These are phyloP conservation scores for Viola pubescens DNA, from an alignment of 441 rosid genomes.

Conservation along the genomic window DNA sequence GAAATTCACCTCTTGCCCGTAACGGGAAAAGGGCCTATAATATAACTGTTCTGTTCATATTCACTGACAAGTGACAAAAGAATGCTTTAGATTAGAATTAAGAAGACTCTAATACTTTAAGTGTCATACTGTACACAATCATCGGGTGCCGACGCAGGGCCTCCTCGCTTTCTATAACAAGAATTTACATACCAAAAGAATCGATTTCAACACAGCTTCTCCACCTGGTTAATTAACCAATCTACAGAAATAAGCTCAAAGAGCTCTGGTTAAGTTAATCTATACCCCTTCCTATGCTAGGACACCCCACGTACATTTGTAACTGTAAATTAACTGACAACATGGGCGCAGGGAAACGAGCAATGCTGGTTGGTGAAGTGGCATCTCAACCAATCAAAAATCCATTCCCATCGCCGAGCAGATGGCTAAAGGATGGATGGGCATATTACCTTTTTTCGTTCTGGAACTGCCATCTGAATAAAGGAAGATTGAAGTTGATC, in stretches of 20 bases:
- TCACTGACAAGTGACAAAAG: too few relatives aligned
- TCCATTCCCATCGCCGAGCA: slow-evolving; percentile 7
- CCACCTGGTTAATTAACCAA: slow-evolving; percentile 31
- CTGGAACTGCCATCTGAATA: slow-evolving; percentile 17
- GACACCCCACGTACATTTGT: slow-evolving; percentile 2
- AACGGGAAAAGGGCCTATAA: too few relatives aligned
- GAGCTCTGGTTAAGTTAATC: slow-evolving; percentile 18
- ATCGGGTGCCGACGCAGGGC: slow-evolving; percentile 14
- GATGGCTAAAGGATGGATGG: background rate
- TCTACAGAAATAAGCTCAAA: slow-evolving; percentile 20
- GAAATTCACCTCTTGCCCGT: too few relatives aligned
- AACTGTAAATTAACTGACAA: slow-evolving; percentile 16
- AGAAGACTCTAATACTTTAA: slow-evolving; percentile 13
- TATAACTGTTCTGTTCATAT: too few relatives aligned
- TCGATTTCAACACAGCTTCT: slow-evolving; percentile 15
- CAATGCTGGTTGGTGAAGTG: background rate
- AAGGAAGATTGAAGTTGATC: background rate
- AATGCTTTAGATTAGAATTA: too few relatives aligned
- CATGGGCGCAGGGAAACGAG: slow-evolving; percentile 12
- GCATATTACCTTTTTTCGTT: slow-evolving; percentile 7
- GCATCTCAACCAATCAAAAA: slow-evolving; percentile 7
- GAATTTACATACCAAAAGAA: slow-evolving; percentile 27
- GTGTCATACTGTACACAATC: slow-evolving; percentile 26
- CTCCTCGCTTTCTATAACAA: slow-evolving; percentile 16
- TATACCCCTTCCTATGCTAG: slow-evolving; percentile 17